Base-by-base conservation (phyloP, 768 basidiomycete species). In the Tulasnella sp. region DNA sequence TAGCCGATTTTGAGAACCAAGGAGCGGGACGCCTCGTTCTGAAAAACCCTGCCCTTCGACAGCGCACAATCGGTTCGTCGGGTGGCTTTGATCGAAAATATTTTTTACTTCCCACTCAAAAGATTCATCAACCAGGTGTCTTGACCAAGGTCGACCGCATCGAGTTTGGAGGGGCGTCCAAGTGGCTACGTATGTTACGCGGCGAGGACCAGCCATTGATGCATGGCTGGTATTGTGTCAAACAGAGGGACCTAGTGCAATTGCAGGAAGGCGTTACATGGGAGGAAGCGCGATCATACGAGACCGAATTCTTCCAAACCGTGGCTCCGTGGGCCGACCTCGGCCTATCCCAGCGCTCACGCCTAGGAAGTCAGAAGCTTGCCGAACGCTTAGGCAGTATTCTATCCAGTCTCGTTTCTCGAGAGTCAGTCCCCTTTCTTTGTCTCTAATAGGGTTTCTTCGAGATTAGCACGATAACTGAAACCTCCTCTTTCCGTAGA, bases 1-100 rank as follows among this genome's bases (percentile, higher is more conserved):
- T 67, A 94, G 93, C 91, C 75, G 92, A 94, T 80, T 92, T 92
- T 29, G 91, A 93, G 80, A 94, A 92, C 55, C 92, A 94, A 82
- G 91, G 90, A 0, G 92, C 92, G 0, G 89, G 91, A 78, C 84
- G 87, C n/a, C 84, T 94, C 0, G 89, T 91, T 0, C 90, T 89
- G 81, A 72, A 84, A 18, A 84, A 87, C 71, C 92, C 94, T 79
- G 89, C 90, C 0, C 84, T 88, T 1, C 92, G 93, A 0, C 86
- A 86, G 71, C 86, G 92, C 3, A 94, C 92, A 0, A 90, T 93
- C 16, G 92, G 93, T 92, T 29, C 51, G 73, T 74, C 9, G 79
- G 18, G 87, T 81, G 23, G n/a, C 57, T 29, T 29, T 20, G 10
- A 5, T 76, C 0, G 18, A 9, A 20, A 2, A 4, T 15, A 29